Conservation (phyloP, 371 early-diverging fungal species). For the Batkoa obscura region DNA sequence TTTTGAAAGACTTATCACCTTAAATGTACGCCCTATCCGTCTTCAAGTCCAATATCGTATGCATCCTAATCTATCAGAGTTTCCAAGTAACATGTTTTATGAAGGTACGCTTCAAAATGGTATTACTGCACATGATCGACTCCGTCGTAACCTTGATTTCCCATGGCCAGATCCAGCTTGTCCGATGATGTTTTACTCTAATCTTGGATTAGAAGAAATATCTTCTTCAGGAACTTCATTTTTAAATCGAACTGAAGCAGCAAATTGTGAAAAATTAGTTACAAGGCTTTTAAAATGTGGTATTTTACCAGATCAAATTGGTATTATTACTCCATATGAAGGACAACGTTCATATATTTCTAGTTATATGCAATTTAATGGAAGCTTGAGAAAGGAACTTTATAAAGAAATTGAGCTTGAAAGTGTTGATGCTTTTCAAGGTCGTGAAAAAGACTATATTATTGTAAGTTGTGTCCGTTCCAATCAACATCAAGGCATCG, state of each 20-base stretch:
- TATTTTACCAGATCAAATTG: conserved; percentile 81
- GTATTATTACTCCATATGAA: conserved; percentile 98
- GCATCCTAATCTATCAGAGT: conserved; percentile 95
- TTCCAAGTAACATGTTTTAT: conserved; percentile 98
- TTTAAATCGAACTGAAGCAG: conserved; percentile 81
- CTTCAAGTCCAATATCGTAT: conserved; percentile 97
- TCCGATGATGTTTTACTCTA: conserved; percentile 92
- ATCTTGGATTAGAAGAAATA: conserved; percentile 90
- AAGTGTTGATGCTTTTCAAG: conserved; percentile 99
- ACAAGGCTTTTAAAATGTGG: conserved; percentile 80
- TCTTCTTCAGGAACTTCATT: conserved; percentile 91
- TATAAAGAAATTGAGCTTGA: conserved; percentile 95
- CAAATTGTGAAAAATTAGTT: conserved; percentile 86
- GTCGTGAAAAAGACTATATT: conserved; percentile 98
- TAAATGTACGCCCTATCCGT: conserved; percentile 83
- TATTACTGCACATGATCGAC: conserved; percentile 76
- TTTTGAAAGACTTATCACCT: conserved; percentile 88
- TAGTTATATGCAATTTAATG: conserved; percentile 83
- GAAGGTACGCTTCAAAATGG: conserved; percentile 94
- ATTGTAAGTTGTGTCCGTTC: conserved; percentile 94
- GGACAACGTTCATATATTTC: conserved; percentile 93
- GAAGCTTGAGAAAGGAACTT: conserved; percentile 68
- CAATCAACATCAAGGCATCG: conserved; percentile 95
- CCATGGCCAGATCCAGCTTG: conserved; percentile 86
- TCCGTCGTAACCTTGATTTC: conserved; percentile 72